phyloP scores from a whole-genome alignment of 2,329 filamentous ascomycete genomes.

The Fusarium algeriense region DNA sequence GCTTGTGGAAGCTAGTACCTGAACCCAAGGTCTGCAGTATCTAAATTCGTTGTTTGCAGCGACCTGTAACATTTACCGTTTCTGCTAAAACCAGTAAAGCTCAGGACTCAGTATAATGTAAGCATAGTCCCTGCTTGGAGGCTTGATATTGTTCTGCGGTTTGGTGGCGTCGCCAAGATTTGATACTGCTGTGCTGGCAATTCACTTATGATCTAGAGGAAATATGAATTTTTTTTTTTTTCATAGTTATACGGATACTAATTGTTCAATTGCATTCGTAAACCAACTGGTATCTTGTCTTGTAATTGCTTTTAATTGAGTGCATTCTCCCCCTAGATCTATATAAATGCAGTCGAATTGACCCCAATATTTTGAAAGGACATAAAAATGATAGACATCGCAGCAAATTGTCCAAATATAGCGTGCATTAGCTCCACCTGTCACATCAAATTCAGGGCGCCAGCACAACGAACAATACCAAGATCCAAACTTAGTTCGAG shows the following conservation, averaged over 20 bases:
- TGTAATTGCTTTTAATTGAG: neutral
- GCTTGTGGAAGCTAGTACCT: slow-evolving; percentile 1
- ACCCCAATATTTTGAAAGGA: neutral
- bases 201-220: neutral
- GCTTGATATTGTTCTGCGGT: slow-evolving; percentile 24
- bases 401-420: neutral
- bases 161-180: slow-evolving; percentile 18
- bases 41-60: neutral
- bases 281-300: too few relatives aligned
- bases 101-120: neutral
- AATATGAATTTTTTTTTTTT: neutral
- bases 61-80: neutral
- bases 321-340: neutral
- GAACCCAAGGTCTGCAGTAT: neutral
- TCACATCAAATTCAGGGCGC: neutral
- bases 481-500: slow-evolving; percentile 2
- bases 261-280: neutral
- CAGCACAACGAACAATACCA: slow-evolving; percentile 5
- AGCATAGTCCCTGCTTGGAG: slow-evolving; percentile 8
- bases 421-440: neutral
- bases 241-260: neutral
- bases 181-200: neutral
- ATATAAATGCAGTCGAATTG: neutral
- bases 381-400: neutral
- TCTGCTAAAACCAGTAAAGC: neutral